Conservation (phyloP, 805 yeast species). For the Pichia thaimueangensis region DNA sequence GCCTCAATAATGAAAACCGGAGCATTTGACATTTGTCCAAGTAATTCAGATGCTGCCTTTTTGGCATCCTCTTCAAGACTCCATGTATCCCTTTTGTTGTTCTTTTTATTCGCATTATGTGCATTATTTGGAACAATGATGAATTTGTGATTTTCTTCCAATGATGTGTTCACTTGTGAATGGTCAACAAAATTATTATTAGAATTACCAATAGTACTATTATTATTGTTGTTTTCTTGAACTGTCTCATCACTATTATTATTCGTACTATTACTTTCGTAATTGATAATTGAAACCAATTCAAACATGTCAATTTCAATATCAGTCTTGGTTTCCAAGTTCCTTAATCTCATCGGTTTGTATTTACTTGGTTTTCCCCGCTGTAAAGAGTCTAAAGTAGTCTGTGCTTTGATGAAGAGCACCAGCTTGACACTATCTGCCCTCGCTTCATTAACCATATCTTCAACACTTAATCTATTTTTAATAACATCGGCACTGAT, state of each 20-base stretch:
- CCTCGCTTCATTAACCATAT: conserved; percentile 54
- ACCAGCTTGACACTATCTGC: conserved; percentile 72
- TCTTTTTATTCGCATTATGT: conserved; percentile 68
- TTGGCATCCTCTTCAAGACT: conserved; percentile 67
- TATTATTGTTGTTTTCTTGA: background rate
- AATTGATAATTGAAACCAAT: conserved; percentile 39
- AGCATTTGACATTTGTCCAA: conserved; percentile 52
- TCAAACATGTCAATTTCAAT: conserved; percentile 70
- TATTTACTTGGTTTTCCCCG: conserved; percentile 41
- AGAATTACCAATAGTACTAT: background rate
- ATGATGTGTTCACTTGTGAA: background rate
- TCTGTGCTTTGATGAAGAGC: conserved; percentile 67
- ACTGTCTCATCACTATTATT: conserved; percentile 9
- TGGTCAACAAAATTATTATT: background rate
- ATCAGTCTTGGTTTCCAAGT: conserved; percentile 55
- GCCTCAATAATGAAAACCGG: conserved; percentile 77
- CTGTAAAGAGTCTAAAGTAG: conserved; percentile 20
- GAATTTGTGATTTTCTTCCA: conserved; percentile 42
- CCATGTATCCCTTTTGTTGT: conserved; percentile 72
- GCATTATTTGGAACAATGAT: conserved; percentile 72
- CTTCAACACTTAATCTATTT: conserved; percentile 49
- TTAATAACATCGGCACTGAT: conserved; percentile 69
- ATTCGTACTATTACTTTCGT: conserved; percentile 15
- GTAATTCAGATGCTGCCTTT: conserved; percentile 47
- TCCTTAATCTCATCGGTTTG: conserved; percentile 72